Evolutionary conservation across 1,139 yeast genomes (phyloP).

Genomic region (Sugiyamaella xylanicola): DNA sequence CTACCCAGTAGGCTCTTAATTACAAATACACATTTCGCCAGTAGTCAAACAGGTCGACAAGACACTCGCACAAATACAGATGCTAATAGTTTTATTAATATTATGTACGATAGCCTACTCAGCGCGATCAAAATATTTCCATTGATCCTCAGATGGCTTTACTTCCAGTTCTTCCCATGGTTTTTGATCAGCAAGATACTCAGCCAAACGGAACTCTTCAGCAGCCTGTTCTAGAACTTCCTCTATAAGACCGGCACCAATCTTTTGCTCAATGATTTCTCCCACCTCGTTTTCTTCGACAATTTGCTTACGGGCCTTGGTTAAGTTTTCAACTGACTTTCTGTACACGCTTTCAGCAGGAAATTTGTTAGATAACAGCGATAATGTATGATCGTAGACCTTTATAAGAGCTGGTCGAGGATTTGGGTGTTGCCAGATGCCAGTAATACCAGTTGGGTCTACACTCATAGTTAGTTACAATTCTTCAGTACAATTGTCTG

Average conservation of each 20-base stretch:
- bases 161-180: slow-evolving; percentile 53
- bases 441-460: slow-evolving; percentile 74
- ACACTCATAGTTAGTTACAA: slow-evolving; percentile 12
- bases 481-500: too few relatives aligned
- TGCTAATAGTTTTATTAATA: slow-evolving; percentile 23
- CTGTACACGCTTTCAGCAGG: slow-evolving; percentile 75
- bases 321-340: slow-evolving; percentile 73
- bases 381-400: slow-evolving; percentile 69
- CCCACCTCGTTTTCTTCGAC: slow-evolving; percentile 66
- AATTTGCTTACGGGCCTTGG: slow-evolving; percentile 66
- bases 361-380: slow-evolving; percentile 57
- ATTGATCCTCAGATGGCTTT: slow-evolving; percentile 45
- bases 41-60: too few relatives aligned
- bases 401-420: slow-evolving; percentile 80
- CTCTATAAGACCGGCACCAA: slow-evolving; percentile 84
- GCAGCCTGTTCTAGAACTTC: slow-evolving; percentile 81
- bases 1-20: too few relatives aligned
- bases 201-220: slow-evolving; percentile 72
- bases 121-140: slow-evolving; percentile 40
- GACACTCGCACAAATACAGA: not conserved
- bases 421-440: slow-evolving; percentile 75
- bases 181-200: slow-evolving; percentile 68
- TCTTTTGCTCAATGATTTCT: slow-evolving; percentile 68
- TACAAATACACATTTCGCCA: too few relatives aligned
- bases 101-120: slow-evolving; percentile 6